Conservation (phyloP, 345 rosid species). For the Brassica napus region DNA sequence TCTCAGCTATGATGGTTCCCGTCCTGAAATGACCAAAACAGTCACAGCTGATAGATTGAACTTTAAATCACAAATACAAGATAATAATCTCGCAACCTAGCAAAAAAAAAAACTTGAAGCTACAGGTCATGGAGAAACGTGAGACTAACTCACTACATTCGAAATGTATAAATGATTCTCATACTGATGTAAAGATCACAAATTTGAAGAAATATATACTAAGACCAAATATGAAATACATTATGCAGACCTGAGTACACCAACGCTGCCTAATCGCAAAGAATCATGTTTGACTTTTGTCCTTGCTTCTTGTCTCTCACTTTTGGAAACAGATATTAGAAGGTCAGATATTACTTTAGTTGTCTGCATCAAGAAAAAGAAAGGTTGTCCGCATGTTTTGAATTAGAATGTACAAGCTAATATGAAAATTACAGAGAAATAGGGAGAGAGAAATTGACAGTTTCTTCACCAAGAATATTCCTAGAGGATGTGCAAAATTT, state of each 20-base stretch:
- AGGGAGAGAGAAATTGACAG: constrained; percentile 13
- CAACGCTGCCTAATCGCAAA: constrained; percentile 94
- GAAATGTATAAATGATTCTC: neutral
- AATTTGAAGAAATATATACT: neutral
- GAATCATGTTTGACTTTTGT: constrained; percentile 96
- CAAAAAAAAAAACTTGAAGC: constrained; percentile 10
- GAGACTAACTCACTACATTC: neutral
- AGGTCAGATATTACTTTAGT: constrained; percentile 87
- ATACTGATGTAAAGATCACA: neutral
- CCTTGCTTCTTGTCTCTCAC: constrained; percentile 98
- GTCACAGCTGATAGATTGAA: neutral
- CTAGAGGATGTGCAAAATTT: constrained; percentile 16
- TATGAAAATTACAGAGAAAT: constrained; percentile 6
- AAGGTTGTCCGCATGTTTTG: constrained; percentile 12
- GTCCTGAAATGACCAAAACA: constrained; percentile 62
- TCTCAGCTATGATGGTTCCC: constrained; percentile 95
- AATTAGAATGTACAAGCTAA: neutral
- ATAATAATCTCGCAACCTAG: constrained; percentile 1
- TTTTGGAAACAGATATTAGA: constrained; percentile 91
- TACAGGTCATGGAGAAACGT: neutral
- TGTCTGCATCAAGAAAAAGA: constrained; percentile 60
- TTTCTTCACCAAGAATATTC: constrained; percentile 8
- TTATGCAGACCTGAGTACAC: constrained; percentile 75
- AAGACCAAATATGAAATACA: constrained; percentile 15
- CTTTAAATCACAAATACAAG: constrained; percentile 13